These are phyloP conservation scores for Colletotrichum camelliae DNA, from an alignment of 2,329 filamentous ascomycete species.

Conservation along the genomic window DNA sequence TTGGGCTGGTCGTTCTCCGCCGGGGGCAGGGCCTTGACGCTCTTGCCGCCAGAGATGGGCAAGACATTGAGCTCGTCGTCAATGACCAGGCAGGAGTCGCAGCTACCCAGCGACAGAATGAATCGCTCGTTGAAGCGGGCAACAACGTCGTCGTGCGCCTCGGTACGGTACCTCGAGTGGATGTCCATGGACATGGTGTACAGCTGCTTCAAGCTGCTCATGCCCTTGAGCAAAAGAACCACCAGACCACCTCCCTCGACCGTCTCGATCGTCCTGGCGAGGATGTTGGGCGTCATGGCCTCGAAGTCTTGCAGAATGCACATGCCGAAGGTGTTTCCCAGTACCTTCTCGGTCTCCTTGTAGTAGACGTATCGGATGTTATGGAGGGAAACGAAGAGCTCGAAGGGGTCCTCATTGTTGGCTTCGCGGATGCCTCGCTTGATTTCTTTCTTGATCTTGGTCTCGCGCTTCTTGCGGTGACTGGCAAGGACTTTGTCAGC, in stretches of 20 bases:
- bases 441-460: slow-evolving; percentile 98
- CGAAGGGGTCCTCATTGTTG: slow-evolving; percentile 93
- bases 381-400: slow-evolving; percentile 94
- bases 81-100: slow-evolving; percentile 91
- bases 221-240: slow-evolving; percentile 88
- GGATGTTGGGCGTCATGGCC: slow-evolving; percentile 93
- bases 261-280: slow-evolving; percentile 94
- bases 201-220: slow-evolving; percentile 95
- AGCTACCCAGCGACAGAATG: slow-evolving; percentile 92
- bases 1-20: slow-evolving; percentile 76
- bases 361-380: slow-evolving; percentile 99
- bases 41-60: slow-evolving; percentile 94
- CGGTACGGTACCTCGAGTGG: slow-evolving; percentile 93
- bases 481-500: slow-evolving; percentile 43
- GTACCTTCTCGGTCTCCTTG: slow-evolving; percentile 98
- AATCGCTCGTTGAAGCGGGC: slow-evolving; percentile 98
- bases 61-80: slow-evolving; percentile 98
- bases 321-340: slow-evolving; percentile 98
- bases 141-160: slow-evolving; percentile 93
- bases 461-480: slow-evolving; percentile 97
- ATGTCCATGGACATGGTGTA: slow-evolving; percentile 98
- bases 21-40: slow-evolving; percentile 81
- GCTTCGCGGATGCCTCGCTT: slow-evolving; percentile 92
- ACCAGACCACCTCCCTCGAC: slow-evolving; percentile 96
- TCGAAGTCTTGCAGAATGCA: slow-evolving; percentile 98